These are phyloP conservation scores for Mortierella claussenii DNA, from an alignment of 192 early-diverging fungal species.

Conservation along the genomic window DNA sequence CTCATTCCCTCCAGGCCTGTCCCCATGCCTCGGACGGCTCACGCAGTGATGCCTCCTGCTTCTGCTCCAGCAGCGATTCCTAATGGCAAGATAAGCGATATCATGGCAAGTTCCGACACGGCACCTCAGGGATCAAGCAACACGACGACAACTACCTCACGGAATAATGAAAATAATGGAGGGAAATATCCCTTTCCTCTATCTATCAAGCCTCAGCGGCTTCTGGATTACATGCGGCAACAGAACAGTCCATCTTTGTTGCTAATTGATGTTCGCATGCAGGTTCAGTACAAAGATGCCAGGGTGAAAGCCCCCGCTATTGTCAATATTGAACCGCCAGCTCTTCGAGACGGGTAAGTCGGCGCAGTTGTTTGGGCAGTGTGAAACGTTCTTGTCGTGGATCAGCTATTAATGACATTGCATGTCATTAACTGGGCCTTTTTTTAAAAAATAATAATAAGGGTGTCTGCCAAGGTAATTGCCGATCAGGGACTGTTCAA, in stretches of 20 bases:
- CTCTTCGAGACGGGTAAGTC: slow-evolving; percentile 64
- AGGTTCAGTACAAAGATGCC: slow-evolving; percentile 72
- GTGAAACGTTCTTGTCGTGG: too few species aligned
- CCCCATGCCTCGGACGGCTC: slow-evolving; percentile 16
- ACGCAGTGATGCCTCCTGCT: slow-evolving; percentile 17
- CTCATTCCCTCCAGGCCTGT: slow-evolving; percentile 4
- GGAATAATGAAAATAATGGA: slow-evolving; percentile 11
- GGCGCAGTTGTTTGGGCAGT: not conserved
- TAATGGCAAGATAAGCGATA: not conserved
- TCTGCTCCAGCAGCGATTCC: slow-evolving; percentile 11
- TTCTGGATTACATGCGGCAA: slow-evolving; percentile 54
- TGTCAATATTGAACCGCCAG: slow-evolving; percentile 82
- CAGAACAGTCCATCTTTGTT: slow-evolving; percentile 58
- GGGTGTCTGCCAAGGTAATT: slow-evolving; percentile 61
- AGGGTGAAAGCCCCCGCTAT: slow-evolving; percentile 73
- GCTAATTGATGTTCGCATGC: slow-evolving; percentile 82
- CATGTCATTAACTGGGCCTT: too few species aligned
- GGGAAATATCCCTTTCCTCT: slow-evolving; percentile 42
- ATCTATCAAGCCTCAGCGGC: slow-evolving; percentile 44
- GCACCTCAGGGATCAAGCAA: slow-evolving; percentile 16
- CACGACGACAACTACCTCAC: slow-evolving; percentile 6
- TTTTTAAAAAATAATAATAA: too few species aligned
- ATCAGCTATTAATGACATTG: too few species aligned
- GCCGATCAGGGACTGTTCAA: slow-evolving; percentile 64
- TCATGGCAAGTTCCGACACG: not conserved